A percentile compares a stretch with the other conserved stretches of the same genome.
Conservation (phyloP, 2,329 filamentous ascomycete species). For the Penicillium expansum region DNA sequence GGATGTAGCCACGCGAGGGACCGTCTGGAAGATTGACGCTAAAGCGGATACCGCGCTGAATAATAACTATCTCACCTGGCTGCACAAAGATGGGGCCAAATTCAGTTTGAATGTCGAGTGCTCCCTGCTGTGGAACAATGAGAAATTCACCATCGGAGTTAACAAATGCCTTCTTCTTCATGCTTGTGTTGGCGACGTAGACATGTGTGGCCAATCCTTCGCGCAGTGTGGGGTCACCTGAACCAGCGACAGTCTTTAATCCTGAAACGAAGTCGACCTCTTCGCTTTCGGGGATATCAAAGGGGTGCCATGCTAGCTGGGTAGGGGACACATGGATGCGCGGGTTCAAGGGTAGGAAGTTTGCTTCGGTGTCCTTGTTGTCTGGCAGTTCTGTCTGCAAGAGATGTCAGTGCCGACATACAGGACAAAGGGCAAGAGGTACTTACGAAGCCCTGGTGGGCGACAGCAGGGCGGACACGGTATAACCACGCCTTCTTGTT, state of each 20-base stretch:
- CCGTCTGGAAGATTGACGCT: slow-evolving; percentile 59
- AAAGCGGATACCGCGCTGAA: slow-evolving; percentile 65
- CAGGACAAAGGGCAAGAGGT: no score
- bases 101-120: slow-evolving; percentile 66
- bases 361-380: slow-evolving; percentile 34
- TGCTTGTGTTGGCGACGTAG: slow-evolving; percentile 55
- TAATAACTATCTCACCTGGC: slow-evolving; percentile 65
- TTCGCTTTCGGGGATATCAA: slow-evolving; percentile 50
- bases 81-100: slow-evolving; percentile 63
- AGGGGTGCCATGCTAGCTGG: slow-evolving; percentile 58
- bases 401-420: slow-evolving; percentile 1
- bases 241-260: slow-evolving; percentile 54
- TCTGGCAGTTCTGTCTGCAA: slow-evolving; percentile 48
- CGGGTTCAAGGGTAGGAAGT: slow-evolving; percentile 45
- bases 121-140: slow-evolving; percentile 64
- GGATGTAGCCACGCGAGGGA: slow-evolving; percentile 62
- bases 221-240: slow-evolving; percentile 57
- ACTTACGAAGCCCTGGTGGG: slow-evolving; percentile 52
- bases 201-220: slow-evolving; percentile 56
- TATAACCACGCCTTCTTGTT: slow-evolving; percentile 62
- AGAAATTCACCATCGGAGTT: slow-evolving; percentile 65
- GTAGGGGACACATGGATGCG: slow-evolving; percentile 57
- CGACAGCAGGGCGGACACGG: slow-evolving; percentile 55
- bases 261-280: slow-evolving; percentile 57
- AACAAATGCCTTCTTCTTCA: slow-evolving; percentile 57